Base-by-base conservation (phyloP, 1,284 basidiomycete species). In the Tilletiaria anomala region DNA sequence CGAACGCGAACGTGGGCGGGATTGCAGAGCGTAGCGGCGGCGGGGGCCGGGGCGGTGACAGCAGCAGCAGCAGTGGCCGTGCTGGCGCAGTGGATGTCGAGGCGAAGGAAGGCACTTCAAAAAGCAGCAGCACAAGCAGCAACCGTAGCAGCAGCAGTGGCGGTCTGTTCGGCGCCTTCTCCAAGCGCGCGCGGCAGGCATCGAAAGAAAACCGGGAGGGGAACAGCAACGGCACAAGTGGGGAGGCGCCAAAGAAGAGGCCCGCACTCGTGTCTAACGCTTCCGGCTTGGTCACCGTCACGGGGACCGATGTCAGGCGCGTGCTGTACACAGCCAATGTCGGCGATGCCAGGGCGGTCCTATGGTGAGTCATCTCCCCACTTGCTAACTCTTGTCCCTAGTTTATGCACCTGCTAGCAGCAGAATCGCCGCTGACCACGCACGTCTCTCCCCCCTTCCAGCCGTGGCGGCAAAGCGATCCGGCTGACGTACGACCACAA, bases 401-500 rank as follows among this genome's bases (percentile, higher is more conserved):
- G 15, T 21, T 44, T 11, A 23, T n/a, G 8, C 17, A 29, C 23
- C 32, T 21, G 11, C 4, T 8, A 17, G 6, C 14, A 15, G 6
- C 20, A 23, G 26, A 6, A 23, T 6, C 15, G 17, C 5, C 18
- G 12, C 5, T 24, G 16, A 34, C 16, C 24, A n/a, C n/a, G n/a
- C n/a, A n/a, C n/a, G n/a, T 38, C 12, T 32, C 20, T 39, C 4
- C 1, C 37, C 68, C 69, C n/a, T n/a, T n/a, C n/a, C n/a, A n/a
- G n/a, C 60, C 82, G 93, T 24, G 78, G 75, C 5, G 93, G 91
- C 16, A 82, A 79, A 59, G 93, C 88, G 1, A 78, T 97, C 2
- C 75, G 93, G 29, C 71, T 99, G 64, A 97, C 91, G 12, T 97
- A 99, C 67, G 93, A 97, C 64, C 93, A 99, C 73, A 99, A 99